A percentile compares a stretch with the other conserved stretches of the same genome.
These are phyloP conservation scores for Tulasnella sp. DNA, from an alignment of 768 basidiomycete species.

Conservation along the genomic window DNA sequence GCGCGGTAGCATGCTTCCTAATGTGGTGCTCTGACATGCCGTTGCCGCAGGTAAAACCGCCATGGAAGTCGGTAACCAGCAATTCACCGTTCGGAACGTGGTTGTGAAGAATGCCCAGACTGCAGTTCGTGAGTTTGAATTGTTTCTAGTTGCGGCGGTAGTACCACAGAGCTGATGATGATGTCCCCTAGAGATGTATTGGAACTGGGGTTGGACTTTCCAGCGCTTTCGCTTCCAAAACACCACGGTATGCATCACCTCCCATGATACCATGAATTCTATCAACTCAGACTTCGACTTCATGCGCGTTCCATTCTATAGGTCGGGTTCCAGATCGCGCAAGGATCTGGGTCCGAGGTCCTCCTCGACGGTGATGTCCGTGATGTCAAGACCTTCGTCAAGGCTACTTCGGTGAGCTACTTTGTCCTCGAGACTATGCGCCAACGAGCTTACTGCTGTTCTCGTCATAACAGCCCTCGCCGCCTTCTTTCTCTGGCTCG, in stretches of 20 bases:
- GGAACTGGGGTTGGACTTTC: conserved; percentile 53
- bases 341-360: conserved; percentile 58
- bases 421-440: too few species aligned
- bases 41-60: conserved; percentile 52
- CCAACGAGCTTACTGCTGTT: too few species aligned
- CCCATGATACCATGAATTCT: not conserved
- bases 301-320: not conserved
- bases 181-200: conserved; percentile 26
- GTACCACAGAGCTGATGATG: not conserved
- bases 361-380: conserved; percentile 66
- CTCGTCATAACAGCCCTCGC: conserved; percentile 59
- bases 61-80: conserved; percentile 80
- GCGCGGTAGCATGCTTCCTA: not conserved
- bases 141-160: not conserved
- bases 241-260: conserved; percentile 45
- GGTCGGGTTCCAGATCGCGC: not conserved
- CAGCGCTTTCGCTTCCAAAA: conserved; percentile 56
- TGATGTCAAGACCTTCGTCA: conserved; percentile 66
- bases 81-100: conserved; percentile 55
- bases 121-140: conserved; percentile 44
- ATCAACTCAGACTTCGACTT: too few species aligned
- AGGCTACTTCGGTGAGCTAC: conserved; percentile 50
- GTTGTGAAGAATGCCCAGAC: conserved; percentile 58
- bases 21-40: not conserved
- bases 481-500: conserved; percentile 57